Conservation (phyloP, 2,329 filamentous ascomycete genomes). For the Penicillium sp. region DNA sequence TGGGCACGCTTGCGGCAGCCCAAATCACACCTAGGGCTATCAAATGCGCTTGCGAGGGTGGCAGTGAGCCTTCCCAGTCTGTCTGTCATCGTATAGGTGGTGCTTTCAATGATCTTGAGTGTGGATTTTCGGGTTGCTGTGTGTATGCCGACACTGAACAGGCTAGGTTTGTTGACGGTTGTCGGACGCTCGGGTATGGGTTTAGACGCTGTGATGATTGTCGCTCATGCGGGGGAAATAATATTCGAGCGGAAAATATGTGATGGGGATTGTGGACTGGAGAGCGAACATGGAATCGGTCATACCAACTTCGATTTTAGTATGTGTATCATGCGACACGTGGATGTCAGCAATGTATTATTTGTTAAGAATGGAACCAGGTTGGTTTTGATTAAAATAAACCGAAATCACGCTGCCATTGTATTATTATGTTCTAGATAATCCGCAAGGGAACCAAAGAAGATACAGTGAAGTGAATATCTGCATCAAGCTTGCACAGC, state of each 20-base stretch:
- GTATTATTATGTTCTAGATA: conserved; percentile 19
- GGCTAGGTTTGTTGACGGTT: conserved; percentile 3
- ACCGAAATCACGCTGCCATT: not conserved
- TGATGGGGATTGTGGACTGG: not conserved
- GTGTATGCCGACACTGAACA: conserved; percentile 10
- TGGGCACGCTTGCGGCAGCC: not conserved
- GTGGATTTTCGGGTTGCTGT: conserved; percentile 10
- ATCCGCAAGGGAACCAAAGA: conserved; percentile 5
- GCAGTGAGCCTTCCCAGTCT: not conserved
- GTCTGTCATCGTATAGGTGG: conserved; percentile 4
- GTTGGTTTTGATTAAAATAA: not conserved
- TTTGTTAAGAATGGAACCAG: not conserved
- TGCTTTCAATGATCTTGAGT: not conserved
- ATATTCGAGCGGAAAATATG: not conserved
- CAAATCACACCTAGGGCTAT: not conserved
- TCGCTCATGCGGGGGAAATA: not conserved
- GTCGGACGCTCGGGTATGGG: conserved; percentile 2
- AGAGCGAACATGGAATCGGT: not conserved
- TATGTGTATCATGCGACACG: not conserved
- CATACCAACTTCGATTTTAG: not conserved
- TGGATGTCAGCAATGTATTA: not conserved
- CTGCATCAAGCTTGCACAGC: conserved; percentile 17
- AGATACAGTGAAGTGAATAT: conserved; percentile 18
- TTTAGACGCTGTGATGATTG: conserved; percentile 12
- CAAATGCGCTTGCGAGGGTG: conserved; percentile 7